These are phyloP conservation scores for Metschnikowia lochheadii DNA, from an alignment of 805 yeast genomes.

Conservation along the genomic window DNA sequence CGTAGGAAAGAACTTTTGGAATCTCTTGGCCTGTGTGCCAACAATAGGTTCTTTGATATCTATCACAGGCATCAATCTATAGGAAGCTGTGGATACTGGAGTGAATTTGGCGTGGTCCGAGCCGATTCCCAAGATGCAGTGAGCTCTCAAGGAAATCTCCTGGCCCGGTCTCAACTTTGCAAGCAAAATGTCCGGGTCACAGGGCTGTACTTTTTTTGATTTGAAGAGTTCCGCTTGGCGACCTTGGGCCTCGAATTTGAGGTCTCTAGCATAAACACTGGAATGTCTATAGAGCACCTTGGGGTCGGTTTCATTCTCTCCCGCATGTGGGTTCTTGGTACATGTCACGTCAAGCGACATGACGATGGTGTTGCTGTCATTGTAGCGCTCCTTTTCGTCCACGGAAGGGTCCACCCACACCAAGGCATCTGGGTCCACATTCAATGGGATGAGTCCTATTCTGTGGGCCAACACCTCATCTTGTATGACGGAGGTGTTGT, in stretches of 20 bases:
- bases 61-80: slow-evolving; percentile 86
- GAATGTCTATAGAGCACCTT: slow-evolving; percentile 78
- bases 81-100: slow-evolving; percentile 95
- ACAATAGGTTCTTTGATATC: slow-evolving; percentile 68
- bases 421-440: slow-evolving; percentile 84
- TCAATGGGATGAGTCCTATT: slow-evolving; percentile 87
- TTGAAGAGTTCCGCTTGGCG: slow-evolving; percentile 71
- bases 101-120: slow-evolving; percentile 96
- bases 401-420: slow-evolving; percentile 71
- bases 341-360: slow-evolving; percentile 78
- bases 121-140: slow-evolving; percentile 88
- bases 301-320: slow-evolving; percentile 74
- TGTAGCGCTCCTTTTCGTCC: slow-evolving; percentile 63
- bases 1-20: slow-evolving; percentile 86
- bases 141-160: slow-evolving; percentile 85
- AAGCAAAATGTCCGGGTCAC: slow-evolving; percentile 83
- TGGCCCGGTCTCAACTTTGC: slow-evolving; percentile 97
- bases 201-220: slow-evolving; percentile 62
- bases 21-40: slow-evolving; percentile 72
- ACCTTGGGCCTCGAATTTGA: slow-evolving; percentile 90
- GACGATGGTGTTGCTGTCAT: slow-evolving; percentile 87
- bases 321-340: slow-evolving; percentile 80
- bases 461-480: slow-evolving; percentile 97
- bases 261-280: slow-evolving; percentile 82
- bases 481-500: slow-evolving; percentile 94